Base-by-base conservation (phyloP, 805 yeast genomes). In the Teunomyces tritomae region DNA sequence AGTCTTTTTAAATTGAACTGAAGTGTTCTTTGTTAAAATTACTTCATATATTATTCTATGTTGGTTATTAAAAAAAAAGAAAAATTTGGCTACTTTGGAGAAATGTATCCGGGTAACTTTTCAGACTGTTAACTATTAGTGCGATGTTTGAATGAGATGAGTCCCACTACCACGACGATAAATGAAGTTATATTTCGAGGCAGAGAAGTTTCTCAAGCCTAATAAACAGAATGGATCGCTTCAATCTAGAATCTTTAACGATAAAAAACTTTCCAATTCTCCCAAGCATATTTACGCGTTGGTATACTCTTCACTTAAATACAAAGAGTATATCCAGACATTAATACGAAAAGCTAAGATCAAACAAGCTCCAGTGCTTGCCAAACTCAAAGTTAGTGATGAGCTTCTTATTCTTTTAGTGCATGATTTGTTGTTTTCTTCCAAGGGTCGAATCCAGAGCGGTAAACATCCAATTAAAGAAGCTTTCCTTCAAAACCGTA, bases 231-330 rank as follows among this genome's bases (percentile, higher is more conserved):
- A 58, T 27, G 73, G 73, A 4, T 60, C 67, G 28, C 52, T 73
- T 16, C 73, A 73, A 52, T 61, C 64, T 36, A 63, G 76, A 11
- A 69, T 73, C 32, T 73, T 73, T 59, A 62, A 59, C 47, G 70
- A 70, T 44, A 57, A 57, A 46, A 54, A 51, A 34, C 51, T 69
- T 24, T 52, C 61, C 24, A 67, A 63, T 51, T 81, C 89, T 49
- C 96, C 97, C 1, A 88, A 87, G 58, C 97, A 92, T 61, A 69
- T 91, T 1, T 89, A 76, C 71, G 99, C 97, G 0, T 69, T 92
- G 26, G 89, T 90, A 20, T 74, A 83, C 28, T 87, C 96, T 3
- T 82, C 96, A 1, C 68, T 89, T 59, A 83, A 79, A 60, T 88
- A 84, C 64, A 82, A 82, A 56, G 83, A 82, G 10, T 82, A 80